phyloP scores from a whole-genome alignment of 805 yeast genomes.

The Nakazawaea molendinolei region DNA sequence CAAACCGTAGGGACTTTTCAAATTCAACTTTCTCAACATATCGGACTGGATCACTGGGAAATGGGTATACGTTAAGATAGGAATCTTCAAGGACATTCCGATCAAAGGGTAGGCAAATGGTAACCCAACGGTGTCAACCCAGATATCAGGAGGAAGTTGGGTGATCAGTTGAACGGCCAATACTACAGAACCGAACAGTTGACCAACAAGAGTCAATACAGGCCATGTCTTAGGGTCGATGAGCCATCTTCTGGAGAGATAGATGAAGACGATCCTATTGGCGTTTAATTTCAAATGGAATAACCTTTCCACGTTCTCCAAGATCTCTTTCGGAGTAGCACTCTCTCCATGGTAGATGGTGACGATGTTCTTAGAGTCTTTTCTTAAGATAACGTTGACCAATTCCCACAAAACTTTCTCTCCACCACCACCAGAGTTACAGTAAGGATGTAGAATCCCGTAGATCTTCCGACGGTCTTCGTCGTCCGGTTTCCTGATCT shows the following conservation, averaged over 20 bases:
- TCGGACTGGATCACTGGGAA: conserved; percentile 88
- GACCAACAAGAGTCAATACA: conserved; percentile 76
- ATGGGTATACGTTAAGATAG: conserved; percentile 86
- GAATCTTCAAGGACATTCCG: conserved; percentile 50
- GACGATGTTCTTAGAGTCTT: conserved; percentile 43
- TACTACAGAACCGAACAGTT: conserved; percentile 72
- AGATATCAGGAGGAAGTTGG: conserved; percentile 75
- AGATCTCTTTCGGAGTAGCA: conserved; percentile 39
- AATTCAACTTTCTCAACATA: conserved; percentile 63
- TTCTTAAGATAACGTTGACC: conserved; percentile 57
- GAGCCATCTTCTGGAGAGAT: conserved; percentile 44
- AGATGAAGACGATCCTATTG: conserved; percentile 54
- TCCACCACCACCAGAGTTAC: conserved; percentile 98
- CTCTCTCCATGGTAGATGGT: conserved; percentile 73
- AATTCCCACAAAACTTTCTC: conserved; percentile 97
- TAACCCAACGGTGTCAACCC: conserved; percentile 91
- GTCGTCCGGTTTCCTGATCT: conserved; percentile 28
- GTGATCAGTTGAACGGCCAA: conserved; percentile 66
- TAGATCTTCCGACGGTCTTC: conserved; percentile 38
- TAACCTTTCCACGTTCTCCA: conserved; percentile 44
- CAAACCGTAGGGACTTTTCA: conserved; percentile 20
- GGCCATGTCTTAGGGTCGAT: conserved; percentile 76
- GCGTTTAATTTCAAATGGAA: conserved; percentile 48
- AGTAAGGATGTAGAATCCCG: conserved; percentile 94
- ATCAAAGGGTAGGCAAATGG: conserved; percentile 80